A percentile compares a stretch with the other conserved stretches of the same genome.
phyloP scores from a whole-genome alignment of 352 stramenopile genomes.

The Stramenopiles sp. region DNA sequence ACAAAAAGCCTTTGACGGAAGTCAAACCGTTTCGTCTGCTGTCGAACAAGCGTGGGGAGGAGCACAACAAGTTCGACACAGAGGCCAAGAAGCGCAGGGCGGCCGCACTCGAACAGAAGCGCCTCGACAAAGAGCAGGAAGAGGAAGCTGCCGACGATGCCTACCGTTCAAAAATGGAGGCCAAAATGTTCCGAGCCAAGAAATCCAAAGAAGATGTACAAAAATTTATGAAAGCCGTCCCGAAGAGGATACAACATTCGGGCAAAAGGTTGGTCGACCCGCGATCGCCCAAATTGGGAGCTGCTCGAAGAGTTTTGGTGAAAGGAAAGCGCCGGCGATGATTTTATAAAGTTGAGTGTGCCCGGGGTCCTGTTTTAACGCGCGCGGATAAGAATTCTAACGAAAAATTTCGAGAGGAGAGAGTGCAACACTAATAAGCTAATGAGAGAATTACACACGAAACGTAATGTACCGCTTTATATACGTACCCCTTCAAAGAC shows the following conservation, averaged over 20 bases:
- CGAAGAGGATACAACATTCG: neutral
- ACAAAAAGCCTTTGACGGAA: neutral
- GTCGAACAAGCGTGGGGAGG: neutral
- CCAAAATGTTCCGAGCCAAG: neutral
- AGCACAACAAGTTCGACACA: neutral
- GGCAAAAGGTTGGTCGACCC: neutral
- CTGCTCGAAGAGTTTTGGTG: neutral
- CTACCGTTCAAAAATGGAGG: neutral
- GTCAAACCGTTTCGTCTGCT: neutral
- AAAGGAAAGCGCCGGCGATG: neutral
- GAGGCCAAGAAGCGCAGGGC: neutral
- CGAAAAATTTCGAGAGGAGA: too few species aligned
- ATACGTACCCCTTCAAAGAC: too few species aligned
- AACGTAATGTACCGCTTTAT: too few species aligned
- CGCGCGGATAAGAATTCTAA: too few species aligned
- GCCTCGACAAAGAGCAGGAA: neutral
- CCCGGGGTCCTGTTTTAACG: too few species aligned
- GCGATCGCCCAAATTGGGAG: neutral
- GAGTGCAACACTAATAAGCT: too few species aligned
- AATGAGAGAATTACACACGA: too few species aligned
- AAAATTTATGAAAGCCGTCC: neutral
- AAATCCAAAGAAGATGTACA: slow-evolving; percentile 2
- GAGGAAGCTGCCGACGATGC: neutral
- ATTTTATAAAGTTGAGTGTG: too few species aligned
- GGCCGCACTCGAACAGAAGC: neutral